phyloP scores from a whole-genome alignment of 192 early-diverging fungal genomes.

The Podila verticillata region DNA sequence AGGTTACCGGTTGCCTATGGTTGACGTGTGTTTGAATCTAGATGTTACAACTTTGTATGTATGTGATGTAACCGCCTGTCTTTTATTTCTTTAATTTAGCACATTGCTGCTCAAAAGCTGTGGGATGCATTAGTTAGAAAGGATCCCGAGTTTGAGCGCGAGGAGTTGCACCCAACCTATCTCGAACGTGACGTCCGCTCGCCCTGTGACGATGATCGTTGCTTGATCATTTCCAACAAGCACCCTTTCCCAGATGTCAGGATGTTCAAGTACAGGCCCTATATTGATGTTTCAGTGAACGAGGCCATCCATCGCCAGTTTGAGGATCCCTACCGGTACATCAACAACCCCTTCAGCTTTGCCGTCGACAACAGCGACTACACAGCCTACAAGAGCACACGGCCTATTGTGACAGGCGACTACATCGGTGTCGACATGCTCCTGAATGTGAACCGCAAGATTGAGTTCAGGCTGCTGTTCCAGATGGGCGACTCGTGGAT shows the following conservation, averaged over 20 bases:
- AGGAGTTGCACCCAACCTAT: slow-evolving; percentile 53
- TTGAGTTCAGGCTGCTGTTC: slow-evolving; percentile 37
- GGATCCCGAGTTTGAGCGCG: slow-evolving; percentile 37
- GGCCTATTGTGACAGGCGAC: slow-evolving; percentile 57
- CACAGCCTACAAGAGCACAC: slow-evolving; percentile 56
- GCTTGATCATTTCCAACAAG: slow-evolving; percentile 64
- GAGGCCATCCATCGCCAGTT: slow-evolving; percentile 58
- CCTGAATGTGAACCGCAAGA: slow-evolving; percentile 49
- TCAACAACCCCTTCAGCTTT: slow-evolving; percentile 52
- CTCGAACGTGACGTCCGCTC: slow-evolving; percentile 56
- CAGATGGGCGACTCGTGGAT: slow-evolving; percentile 52
- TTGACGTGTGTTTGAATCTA: not conserved
- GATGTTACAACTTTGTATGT: not conserved
- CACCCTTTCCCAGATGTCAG: slow-evolving; percentile 56
- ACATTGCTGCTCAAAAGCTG: slow-evolving; percentile 53
- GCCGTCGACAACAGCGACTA: slow-evolving; percentile 62
- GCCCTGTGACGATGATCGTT: slow-evolving; percentile 62
- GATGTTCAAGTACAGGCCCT: slow-evolving; percentile 59
- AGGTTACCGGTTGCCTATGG: not conserved
- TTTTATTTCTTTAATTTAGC: slow-evolving; percentile 18
- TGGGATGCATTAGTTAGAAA: slow-evolving; percentile 43
- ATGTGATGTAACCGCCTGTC: not conserved
- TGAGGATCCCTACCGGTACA: slow-evolving; percentile 44
- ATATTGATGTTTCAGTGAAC: slow-evolving; percentile 57
- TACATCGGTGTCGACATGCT: slow-evolving; percentile 68